phyloP scores from a whole-genome alignment of 345 rosid genomes.

The rapeseed (Brassica napus) region DNA sequence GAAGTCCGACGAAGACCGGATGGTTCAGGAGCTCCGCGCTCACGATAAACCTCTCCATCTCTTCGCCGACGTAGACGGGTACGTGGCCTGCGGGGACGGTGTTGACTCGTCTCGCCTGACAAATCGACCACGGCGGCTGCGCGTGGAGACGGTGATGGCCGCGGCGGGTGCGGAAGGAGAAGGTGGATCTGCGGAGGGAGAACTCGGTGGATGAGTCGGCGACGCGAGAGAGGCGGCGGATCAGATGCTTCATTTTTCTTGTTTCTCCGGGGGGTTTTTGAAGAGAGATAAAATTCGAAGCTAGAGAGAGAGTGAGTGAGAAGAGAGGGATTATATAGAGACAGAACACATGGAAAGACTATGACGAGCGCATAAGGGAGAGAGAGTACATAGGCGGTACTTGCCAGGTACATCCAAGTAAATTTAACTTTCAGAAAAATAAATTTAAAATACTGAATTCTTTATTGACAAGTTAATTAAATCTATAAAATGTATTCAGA shows the following conservation, averaged over 20 bases:
- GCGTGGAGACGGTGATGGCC: conserved; percentile 30
- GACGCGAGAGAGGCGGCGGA: conserved; percentile 84
- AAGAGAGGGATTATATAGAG: conserved; percentile 11
- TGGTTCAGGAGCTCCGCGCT: conserved; percentile 86
- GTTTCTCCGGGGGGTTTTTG: neutral
- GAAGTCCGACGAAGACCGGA: conserved; percentile 68
- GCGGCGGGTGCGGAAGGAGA: conserved; percentile 25
- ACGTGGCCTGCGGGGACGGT: conserved; percentile 83
- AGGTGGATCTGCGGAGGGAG: conserved; percentile 54
- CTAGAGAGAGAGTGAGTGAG: conserved; percentile 10
- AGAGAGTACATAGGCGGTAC: conserved; percentile 42
- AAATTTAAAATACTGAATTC: neutral
- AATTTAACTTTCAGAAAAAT: neutral
- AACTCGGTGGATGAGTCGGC: conserved; percentile 69
- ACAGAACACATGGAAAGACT: conserved; percentile 41
- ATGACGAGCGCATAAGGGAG: conserved; percentile 37
- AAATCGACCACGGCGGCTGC: conserved; percentile 31
- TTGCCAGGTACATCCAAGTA: conserved; percentile 42
- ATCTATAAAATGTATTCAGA: no score
- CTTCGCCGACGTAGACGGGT: conserved; percentile 93
- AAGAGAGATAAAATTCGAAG: conserved; percentile 7
- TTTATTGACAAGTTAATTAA: no score
- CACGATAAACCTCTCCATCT: conserved; percentile 89
- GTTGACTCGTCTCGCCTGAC: conserved; percentile 34
- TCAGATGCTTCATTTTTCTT: conserved; percentile 67